Base-by-base conservation (phyloP, 2,329 filamentous ascomycete genomes). In the Fusarium sp. region DNA sequence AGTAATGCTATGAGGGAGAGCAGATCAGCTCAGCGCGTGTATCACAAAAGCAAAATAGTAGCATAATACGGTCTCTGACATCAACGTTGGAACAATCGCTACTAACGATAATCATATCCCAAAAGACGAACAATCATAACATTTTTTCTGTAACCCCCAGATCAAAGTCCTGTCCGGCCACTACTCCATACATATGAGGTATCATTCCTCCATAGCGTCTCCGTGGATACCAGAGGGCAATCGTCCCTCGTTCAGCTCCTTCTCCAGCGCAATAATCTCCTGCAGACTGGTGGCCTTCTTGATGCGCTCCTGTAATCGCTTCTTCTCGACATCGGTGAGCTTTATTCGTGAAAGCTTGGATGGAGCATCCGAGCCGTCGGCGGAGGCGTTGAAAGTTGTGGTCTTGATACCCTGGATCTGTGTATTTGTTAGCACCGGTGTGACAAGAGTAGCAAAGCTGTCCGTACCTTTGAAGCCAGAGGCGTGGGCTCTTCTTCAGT, bases 211-310 rank as follows among this genome's bases (percentile, higher is more conserved):
- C 88, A 90, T 90, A 15, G 79, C 80, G 45, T 82, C 83, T 35
- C 80, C 75, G 35, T 87, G 83, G 32, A 89, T 86, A 28, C 89
- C 92, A 33, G 86, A 84, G 4, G 95, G 95, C 78, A 98, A 85
- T 75, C 92, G 85, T 3, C 96, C 96, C 79, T 98, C 95, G 66
- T 92, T 92, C 70, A 98, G 81, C 79, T 96, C 93, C 83, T 95
- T 97, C 83, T 99, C 96, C 76, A 99, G 79, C 71, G 89, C 86
- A 58, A 93, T 90, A 76, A 99, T 96, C 82, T 98, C 96, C 71
- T 94, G 91, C 75, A 99, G 79, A 75, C 91, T 97, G 78, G 91
- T 94, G 7, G 96, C 95, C 75, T 92, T 93, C 79, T 89, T 89
- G 79, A 99, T 97, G 81, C 95, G 86, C 75, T 93, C 90, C 80